These are phyloP conservation scores for Acer saccharum DNA, from an alignment of 345 rosid genomes.

Conservation along the genomic window DNA sequence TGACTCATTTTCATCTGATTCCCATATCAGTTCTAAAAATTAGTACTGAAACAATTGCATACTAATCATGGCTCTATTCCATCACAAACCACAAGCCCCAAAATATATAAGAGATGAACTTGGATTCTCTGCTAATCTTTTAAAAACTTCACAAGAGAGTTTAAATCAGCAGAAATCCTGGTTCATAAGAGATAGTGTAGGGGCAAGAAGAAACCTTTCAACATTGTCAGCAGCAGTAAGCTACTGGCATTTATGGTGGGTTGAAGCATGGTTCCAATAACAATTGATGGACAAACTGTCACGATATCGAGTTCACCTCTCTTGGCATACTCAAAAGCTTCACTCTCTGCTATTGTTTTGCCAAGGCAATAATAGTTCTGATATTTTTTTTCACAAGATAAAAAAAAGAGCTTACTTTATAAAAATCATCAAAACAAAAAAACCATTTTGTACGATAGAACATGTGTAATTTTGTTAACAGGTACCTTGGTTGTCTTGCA, in stretches of 20 bases:
- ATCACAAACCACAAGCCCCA: background rate
- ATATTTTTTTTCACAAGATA: constrained; percentile 10
- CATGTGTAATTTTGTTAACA: background rate
- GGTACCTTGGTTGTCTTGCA: constrained; percentile 39
- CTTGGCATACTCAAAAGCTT: constrained; percentile 48
- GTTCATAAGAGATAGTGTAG: background rate
- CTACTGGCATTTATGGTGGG: constrained; percentile 51
- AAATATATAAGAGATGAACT: background rate
- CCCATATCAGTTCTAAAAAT: background rate
- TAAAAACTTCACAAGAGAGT: background rate
- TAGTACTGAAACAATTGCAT: background rate
- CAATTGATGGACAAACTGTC: constrained; percentile 50
- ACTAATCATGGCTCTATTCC: background rate
- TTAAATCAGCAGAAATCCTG: background rate
- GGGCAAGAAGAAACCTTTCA: constrained; percentile 40
- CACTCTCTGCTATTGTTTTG: constrained; percentile 50
- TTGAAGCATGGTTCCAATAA: constrained; percentile 64
- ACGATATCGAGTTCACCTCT: constrained; percentile 34
- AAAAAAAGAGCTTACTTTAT: background rate
- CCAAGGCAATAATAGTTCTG: constrained; percentile 37
- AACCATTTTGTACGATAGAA: too few relatives aligned
- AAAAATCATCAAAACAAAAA: background rate
- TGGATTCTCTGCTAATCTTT: background rate
- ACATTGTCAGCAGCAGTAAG: constrained; percentile 31
- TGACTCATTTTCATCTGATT: constrained; percentile 44